Percentiles rank a stretch among this genome's conserved stretches.
Conservation (phyloP, 2,329 filamentous ascomycete genomes). For the Annulohypoxylon truncatum region DNA sequence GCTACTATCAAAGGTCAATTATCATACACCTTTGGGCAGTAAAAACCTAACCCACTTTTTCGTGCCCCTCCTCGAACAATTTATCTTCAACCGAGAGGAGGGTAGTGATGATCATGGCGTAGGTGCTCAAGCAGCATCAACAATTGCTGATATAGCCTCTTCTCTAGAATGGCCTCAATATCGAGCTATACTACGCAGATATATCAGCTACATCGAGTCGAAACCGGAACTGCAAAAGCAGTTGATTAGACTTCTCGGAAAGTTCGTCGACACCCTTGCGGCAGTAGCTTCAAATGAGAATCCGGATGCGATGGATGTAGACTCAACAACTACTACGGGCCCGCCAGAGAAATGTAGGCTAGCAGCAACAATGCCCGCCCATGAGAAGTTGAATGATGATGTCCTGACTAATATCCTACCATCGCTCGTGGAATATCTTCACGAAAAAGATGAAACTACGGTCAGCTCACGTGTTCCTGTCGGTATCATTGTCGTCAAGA, state of each 20-base stretch:
- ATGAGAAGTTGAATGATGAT: conserved; percentile 76
- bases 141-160: conserved; percentile 78
- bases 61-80: conserved; percentile 92
- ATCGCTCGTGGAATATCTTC: conserved; percentile 83
- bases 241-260: conserved; percentile 83
- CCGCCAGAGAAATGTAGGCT: conserved; percentile 59
- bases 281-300: conserved; percentile 59
- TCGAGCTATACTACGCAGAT: conserved; percentile 83
- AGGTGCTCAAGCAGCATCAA: conserved; percentile 84
- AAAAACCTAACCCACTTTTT: conserved; percentile 88
- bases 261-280: conserved; percentile 81
- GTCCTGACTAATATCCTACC: conserved; percentile 81
- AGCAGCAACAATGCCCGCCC: conserved; percentile 72
- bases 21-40: conserved; percentile 73
- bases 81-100: conserved; percentile 85
- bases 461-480: conserved; percentile 94
- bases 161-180: conserved; percentile 93
- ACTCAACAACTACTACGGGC: conserved; percentile 45
- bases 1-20: conserved; percentile 76
- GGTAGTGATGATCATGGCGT: conserved; percentile 83
- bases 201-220: conserved; percentile 81
- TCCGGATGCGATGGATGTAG: conserved; percentile 58
- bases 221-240: conserved; percentile 88
- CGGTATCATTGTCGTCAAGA: conserved; percentile 87
- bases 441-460: conserved; percentile 93